Conservation (phyloP, 768 basidiomycete species). For the Rhodocollybia butyracea region DNA sequence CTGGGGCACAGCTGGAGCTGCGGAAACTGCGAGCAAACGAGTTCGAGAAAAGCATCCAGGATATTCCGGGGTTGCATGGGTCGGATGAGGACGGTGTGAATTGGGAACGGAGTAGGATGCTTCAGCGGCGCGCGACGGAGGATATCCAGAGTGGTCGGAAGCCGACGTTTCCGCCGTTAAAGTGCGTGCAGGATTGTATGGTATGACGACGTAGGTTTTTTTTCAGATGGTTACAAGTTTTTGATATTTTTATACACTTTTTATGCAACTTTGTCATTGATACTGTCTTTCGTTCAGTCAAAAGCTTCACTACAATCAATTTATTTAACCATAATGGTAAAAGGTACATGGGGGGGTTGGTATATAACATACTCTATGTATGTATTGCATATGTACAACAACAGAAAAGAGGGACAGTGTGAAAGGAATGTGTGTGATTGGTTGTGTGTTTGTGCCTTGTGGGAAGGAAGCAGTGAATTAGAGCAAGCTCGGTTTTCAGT, state of each 20-base stretch:
- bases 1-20: not conserved
- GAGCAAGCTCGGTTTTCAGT: not conserved
- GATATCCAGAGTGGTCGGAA: conserved; percentile 2
- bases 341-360: not conserved
- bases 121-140: not conserved
- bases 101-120: conserved; percentile 1
- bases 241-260: too few relatives aligned
- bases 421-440: not conserved
- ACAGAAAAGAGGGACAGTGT: not conserved
- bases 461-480: too few relatives aligned
- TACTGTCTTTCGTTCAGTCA: too few relatives aligned
- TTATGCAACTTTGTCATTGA: too few relatives aligned
- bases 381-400: conserved; percentile 3
- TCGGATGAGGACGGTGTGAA: not conserved
- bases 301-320: not conserved
- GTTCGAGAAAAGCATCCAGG: not conserved
- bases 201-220: not conserved
- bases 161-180: not conserved
- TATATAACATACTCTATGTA: not conserved
- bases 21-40: not conserved
- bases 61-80: not conserved
- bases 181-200: conserved; percentile 1
- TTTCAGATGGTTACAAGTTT: too few relatives aligned
- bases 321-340: not conserved
- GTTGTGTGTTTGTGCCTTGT: not conserved